Evolutionary conservation across 345 rosid genomes (phyloP), one percentile per base, ranked within the genome.

Genomic region (Linum tenue): DNA sequence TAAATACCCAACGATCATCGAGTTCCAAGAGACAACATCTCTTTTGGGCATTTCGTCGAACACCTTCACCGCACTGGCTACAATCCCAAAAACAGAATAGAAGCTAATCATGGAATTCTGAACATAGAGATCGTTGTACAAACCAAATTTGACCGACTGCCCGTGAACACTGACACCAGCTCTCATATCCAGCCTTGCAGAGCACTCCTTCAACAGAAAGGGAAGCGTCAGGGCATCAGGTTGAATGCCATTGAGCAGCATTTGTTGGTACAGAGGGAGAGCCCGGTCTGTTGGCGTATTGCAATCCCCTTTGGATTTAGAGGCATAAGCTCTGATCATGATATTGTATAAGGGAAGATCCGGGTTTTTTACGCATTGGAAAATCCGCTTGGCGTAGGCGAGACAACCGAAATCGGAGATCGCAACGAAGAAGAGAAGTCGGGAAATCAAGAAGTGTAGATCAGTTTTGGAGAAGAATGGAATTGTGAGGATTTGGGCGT

Each of bases 211-310:
- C 44, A 85, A n/a, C 9, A 85, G 73, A 66, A 85, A 85, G 5
- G 90, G 90, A 64, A 85, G 74, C 4, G 90, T 79, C 58, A 85
- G 78, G 72, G 67, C 51, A 67, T 81, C 83, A 31, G 90, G 87
- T 2, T 44, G 38, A 63, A 81, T 68, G 70, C 84, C 83, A 51
- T 65, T 14, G 10, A 14, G 53, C 35, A 72, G 56, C 90, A 85
- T 81, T 61, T 71, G 77, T 70, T 79, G 82, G 68, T 76, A 82
- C 51, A 85, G 56, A 55, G 55, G 3, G 11, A 82, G 15, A 63
- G 82, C 55, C 43, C 8, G 65, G 50, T 37, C 63, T 38, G 40
- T 31, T 50, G 22, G 51, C 14, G 31, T n/a, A 53, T 67, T 57
- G 31, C 63, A 5, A 16, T 48, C 48, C 39, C 62, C 60, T 16